These are phyloP conservation scores for Theileria parva DNA, from an alignment of 169 alveolate species.

Conservation along the genomic window DNA sequence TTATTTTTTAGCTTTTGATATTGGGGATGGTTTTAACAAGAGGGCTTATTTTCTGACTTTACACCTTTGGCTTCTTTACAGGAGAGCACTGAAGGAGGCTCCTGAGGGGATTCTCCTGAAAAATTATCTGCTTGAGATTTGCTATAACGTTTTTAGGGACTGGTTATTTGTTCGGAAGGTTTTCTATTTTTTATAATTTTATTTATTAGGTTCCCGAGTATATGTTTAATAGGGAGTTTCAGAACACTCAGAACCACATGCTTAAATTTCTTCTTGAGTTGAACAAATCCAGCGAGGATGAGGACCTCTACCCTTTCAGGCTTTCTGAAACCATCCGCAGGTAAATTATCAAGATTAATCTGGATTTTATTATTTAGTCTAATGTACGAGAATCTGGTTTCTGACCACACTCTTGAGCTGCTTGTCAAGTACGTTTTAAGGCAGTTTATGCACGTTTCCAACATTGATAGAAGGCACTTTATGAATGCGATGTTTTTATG, in stretches of 20 bases:
- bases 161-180: slow-evolving; percentile 69
- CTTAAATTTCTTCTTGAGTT: slow-evolving; percentile 59
- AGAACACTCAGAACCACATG: slow-evolving; percentile 59
- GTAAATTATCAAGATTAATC: slow-evolving; percentile 25
- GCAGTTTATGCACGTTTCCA: slow-evolving; percentile 54
- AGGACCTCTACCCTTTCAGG: slow-evolving; percentile 48
- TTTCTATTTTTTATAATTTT: not conserved
- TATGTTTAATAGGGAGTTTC: slow-evolving; percentile 37
- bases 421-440: slow-evolving; percentile 64
- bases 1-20: slow-evolving; percentile 43
- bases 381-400: slow-evolving; percentile 56
- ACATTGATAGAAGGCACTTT: slow-evolving; percentile 36
- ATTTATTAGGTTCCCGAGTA: slow-evolving; percentile 47
- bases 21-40: slow-evolving; percentile 73
- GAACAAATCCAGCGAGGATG: slow-evolving; percentile 52
- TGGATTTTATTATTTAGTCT: slow-evolving; percentile 8
- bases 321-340: slow-evolving; percentile 24
- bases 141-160: slow-evolving; percentile 65
- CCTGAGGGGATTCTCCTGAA: slow-evolving; percentile 74
- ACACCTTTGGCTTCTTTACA: slow-evolving; percentile 74
- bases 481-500: slow-evolving; percentile 66
- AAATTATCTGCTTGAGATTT: slow-evolving; percentile 64
- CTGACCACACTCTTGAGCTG: slow-evolving; percentile 27
- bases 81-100: slow-evolving; percentile 67
- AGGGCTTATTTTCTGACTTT: slow-evolving; percentile 70